These are phyloP conservation scores for Choricystis sp. DNA, from an alignment of 139 green algal genomes.

Conservation along the genomic window DNA sequence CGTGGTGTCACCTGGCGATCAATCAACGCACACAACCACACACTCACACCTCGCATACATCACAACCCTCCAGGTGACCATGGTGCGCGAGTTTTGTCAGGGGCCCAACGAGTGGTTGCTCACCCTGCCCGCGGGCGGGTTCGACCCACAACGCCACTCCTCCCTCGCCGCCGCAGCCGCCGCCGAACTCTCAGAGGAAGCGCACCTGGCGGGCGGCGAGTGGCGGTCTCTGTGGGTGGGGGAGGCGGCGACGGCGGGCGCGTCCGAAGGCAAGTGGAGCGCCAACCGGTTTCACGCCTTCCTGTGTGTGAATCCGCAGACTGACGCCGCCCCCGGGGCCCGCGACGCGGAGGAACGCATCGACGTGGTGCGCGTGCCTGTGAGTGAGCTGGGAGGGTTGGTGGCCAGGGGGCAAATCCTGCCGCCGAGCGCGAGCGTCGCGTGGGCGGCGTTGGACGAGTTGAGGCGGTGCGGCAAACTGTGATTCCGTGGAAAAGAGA, in stretches of 20 bases:
- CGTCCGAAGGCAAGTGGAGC: constrained; percentile 77
- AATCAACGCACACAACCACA: too few species aligned
- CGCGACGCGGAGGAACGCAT: not conserved
- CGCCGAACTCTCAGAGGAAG: constrained; percentile 4
- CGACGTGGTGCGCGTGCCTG: not conserved
- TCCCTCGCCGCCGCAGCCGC: too few species aligned
- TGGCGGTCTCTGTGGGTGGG: constrained; percentile 51
- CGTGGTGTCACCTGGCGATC: too few species aligned
- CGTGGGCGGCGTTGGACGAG: not conserved
- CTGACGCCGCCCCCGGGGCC: not conserved
- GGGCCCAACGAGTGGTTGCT: not conserved
- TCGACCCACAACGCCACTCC: not conserved
- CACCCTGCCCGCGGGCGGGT: not conserved
- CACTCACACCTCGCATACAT: not conserved
- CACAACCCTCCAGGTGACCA: not conserved
- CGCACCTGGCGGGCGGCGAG: constrained; percentile 47
- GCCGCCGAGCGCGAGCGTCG: not conserved
- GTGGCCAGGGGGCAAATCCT: not conserved
- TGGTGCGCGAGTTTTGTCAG: not conserved
- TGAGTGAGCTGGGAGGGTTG: not conserved
- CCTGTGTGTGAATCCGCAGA: constrained; percentile 43
- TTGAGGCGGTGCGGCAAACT: not conserved
- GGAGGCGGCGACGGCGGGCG: constrained; percentile 30
- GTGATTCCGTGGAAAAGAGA: not conserved
- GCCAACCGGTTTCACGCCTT: constrained; percentile 60